Base-by-base conservation (phyloP, 164 flowering plant genomes). In the Vitis labrusca region DNA sequence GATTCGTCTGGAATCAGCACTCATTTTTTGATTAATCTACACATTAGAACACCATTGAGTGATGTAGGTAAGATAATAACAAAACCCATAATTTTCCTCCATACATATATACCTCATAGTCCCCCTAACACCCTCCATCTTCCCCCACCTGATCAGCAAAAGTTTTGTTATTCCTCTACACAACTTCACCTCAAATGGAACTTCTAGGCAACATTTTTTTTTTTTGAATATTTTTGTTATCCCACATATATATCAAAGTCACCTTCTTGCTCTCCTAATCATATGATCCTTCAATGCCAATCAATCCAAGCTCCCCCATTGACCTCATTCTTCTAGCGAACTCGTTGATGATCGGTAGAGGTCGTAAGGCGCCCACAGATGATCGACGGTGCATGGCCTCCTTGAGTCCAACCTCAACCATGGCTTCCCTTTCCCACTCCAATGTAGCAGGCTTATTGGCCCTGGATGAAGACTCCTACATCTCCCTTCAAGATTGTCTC, bases 371-470 rank as follows among this genome's bases (percentile, higher is more conserved):
- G 84, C 83, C 87, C 87, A 86, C 1, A 86, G 68, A 69, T 80
- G 73, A 69, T 86, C 89, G 10, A 86, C 85, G n/a, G 67, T 60
- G 65, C 88, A 84, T 0, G 90, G 86, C 69, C 72, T 83, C 32
- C 88, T 62, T 3, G 90, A 81, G 52, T 86, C 90, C 71, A 86
- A 69, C 56, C 88, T 73, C 61, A 84, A 54, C 89, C 89, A 86
- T 16, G 87, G 89, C 70, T 86, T 86, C 62, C 89, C 87, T 56
- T 84, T 84, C 14, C 87, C 89, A 71, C 87, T 86, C 90, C 90
- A 86, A 73, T 83, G 90, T 5, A 86, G 74, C 10, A 86, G 58
- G 68, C 90, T 84, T 2, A 84, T 79, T 2, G 89, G 89, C 9
- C 89, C 89, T 2, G 87, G 87, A 50, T 86, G 89, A n/a, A 86